Conservation (phyloP, 2,329 filamentous ascomycete species). For the Aspergillus clavatus region DNA sequence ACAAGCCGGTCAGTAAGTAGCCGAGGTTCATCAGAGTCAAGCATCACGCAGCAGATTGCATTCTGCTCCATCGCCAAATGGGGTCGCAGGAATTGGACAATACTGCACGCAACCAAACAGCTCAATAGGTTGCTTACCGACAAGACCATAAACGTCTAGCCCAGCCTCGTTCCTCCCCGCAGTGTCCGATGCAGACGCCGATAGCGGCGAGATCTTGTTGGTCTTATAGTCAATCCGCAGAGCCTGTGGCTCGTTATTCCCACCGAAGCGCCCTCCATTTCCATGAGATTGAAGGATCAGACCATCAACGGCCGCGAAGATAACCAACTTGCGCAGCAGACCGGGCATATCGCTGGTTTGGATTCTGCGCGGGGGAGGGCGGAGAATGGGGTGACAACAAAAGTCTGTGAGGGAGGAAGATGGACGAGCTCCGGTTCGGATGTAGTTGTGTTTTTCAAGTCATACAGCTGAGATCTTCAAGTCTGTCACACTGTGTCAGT, state of each 20-base stretch:
- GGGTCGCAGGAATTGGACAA: neutral
- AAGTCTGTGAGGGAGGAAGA: neutral
- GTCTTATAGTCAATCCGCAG: constrained; percentile 68
- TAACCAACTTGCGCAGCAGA: constrained; percentile 71
- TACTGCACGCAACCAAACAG: neutral
- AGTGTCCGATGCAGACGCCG: constrained; percentile 27
- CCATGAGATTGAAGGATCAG: constrained; percentile 71
- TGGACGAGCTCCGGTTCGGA: neutral
- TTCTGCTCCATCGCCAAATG: too few relatives aligned
- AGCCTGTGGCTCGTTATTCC: constrained; percentile 51
- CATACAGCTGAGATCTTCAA: neutral
- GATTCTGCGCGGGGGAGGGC: constrained; percentile 6
- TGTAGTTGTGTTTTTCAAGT: neutral
- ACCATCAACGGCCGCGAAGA: constrained; percentile 77
- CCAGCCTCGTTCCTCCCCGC: constrained; percentile 30
- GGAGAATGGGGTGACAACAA: neutral
- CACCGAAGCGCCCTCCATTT: constrained; percentile 42
- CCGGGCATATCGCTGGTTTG: constrained; percentile 57
- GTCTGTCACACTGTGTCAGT: neutral
- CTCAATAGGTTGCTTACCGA: constrained; percentile 45
- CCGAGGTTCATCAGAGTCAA: neutral
- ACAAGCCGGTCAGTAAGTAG: constrained; percentile 1
- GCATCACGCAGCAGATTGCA: neutral
- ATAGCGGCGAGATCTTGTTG: constrained; percentile 47
- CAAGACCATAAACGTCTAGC: constrained; percentile 50